phyloP scores from a whole-genome alignment of 2,329 filamentous ascomycete genomes.

The Colletotrichum viniferum region DNA sequence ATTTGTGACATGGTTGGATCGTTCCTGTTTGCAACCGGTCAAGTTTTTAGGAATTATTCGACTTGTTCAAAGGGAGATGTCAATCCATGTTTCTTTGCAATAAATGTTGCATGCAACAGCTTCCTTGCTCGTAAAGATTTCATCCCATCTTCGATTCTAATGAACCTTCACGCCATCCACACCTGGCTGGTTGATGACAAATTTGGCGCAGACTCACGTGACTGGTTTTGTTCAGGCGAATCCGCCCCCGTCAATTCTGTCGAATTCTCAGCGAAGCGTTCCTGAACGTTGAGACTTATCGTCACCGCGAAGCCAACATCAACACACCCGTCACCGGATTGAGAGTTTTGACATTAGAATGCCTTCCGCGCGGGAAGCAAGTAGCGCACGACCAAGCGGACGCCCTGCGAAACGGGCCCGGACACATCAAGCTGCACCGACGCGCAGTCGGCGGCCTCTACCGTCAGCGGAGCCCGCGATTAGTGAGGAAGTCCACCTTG shows the following conservation, averaged over 20 bases:
- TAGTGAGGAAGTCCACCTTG: neutral
- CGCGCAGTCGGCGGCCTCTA: neutral
- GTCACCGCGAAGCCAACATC: neutral
- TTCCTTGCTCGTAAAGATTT: neutral
- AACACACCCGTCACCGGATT: no score
- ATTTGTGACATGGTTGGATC: accelerated
- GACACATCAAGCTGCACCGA: accelerated
- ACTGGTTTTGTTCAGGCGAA: neutral
- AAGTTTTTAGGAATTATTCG: neutral
- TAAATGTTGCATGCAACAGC: neutral
- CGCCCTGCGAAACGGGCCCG: neutral
- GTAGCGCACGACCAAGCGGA: accelerated
- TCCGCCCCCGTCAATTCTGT: neutral
- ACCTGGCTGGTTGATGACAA: neutral
- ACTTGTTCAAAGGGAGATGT: neutral
- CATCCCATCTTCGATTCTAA: neutral
- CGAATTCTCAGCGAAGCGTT: neutral
- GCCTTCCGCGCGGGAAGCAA: neutral
- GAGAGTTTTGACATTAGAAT: no score
- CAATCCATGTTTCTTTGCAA: neutral
- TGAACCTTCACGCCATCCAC: neutral
- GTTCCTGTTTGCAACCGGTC: neutral
- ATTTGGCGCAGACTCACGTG: neutral
- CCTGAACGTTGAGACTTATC: accelerated
- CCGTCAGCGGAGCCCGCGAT: accelerated